Conservation (phyloP, 257 asterid genomes). For the Lantana camara region DNA sequence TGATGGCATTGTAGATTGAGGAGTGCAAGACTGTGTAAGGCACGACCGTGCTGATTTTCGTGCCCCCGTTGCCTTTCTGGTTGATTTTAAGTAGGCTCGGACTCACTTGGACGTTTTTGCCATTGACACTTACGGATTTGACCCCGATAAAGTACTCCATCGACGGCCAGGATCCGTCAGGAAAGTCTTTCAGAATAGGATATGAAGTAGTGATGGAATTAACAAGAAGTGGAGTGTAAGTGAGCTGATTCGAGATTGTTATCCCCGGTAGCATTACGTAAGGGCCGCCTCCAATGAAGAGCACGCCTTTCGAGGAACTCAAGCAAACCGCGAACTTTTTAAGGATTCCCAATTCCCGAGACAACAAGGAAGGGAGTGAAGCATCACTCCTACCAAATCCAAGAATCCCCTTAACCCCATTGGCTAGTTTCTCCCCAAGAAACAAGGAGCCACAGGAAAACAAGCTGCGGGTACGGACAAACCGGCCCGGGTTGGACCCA, state of each 20-base stretch:
- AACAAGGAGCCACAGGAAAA: constrained; percentile 40
- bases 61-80: constrained; percentile 47
- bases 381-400: constrained; percentile 50
- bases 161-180: constrained; percentile 39
- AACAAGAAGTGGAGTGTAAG: constrained; percentile 41
- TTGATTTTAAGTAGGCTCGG: constrained; percentile 32
- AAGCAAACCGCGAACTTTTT: constrained; percentile 54
- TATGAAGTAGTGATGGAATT: constrained; percentile 39
- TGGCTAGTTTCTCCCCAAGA: constrained; percentile 36
- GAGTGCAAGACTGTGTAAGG: constrained; percentile 48
- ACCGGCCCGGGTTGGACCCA: constrained; percentile 41
- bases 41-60: constrained; percentile 54
- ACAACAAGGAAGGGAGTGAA: constrained; percentile 43
- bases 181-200: constrained; percentile 31
- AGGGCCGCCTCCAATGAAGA: constrained; percentile 49
- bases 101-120: constrained; percentile 34
- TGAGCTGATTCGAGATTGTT: constrained; percentile 26
- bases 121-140: constrained; percentile 38
- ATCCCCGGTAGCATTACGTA: constrained; percentile 38
- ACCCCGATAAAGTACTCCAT: constrained; percentile 55
- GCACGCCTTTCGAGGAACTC: constrained; percentile 43
- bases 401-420: constrained; percentile 42
- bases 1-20: constrained; percentile 42
- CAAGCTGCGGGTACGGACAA: constrained; percentile 23
- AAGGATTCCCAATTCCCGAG: constrained; percentile 34